Conservation (phyloP, 257 asterid genomes). For the Gentiana straminea region DNA sequence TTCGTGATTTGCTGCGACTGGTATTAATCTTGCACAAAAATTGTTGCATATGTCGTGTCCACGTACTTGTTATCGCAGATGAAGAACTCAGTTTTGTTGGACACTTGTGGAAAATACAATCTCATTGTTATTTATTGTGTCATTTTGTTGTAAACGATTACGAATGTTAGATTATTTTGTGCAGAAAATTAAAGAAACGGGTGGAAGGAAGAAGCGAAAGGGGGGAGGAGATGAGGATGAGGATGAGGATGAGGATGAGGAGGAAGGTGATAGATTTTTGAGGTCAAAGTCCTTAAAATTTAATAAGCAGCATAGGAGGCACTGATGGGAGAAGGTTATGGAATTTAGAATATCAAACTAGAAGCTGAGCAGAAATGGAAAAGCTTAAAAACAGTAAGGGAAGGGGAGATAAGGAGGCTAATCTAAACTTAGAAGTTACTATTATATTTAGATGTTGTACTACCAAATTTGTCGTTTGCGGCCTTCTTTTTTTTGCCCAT, state of each 20-base stretch:
- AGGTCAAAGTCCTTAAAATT: slow-evolving; percentile 28
- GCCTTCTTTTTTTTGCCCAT: no score
- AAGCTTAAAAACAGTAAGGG: no score
- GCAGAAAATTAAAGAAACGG: slow-evolving; percentile 26
- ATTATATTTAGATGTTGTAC: no score
- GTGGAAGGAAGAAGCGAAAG: slow-evolving; percentile 1
- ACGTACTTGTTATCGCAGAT: no score
- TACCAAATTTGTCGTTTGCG: no score
- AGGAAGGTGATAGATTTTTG: slow-evolving; percentile 6
- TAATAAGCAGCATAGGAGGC: slow-evolving; percentile 29
- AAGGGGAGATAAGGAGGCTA: no score
- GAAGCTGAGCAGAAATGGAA: no score
- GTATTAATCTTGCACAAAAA: not conserved
- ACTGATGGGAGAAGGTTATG: slow-evolving; percentile 12
- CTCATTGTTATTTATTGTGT: not conserved
- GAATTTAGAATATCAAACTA: no score
- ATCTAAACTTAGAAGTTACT: no score
- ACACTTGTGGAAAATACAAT: not conserved
- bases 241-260: slow-evolving; percentile 34
- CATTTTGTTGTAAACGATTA: not conserved
- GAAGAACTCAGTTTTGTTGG: not conserved
- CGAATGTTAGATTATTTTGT: not conserved
- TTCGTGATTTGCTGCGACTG: not conserved
- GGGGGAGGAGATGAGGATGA: slow-evolving; percentile 28
- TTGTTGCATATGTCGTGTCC: not conserved